Base-by-base conservation (phyloP, 139 green algal species). In the Chlorella sp. region DNA sequence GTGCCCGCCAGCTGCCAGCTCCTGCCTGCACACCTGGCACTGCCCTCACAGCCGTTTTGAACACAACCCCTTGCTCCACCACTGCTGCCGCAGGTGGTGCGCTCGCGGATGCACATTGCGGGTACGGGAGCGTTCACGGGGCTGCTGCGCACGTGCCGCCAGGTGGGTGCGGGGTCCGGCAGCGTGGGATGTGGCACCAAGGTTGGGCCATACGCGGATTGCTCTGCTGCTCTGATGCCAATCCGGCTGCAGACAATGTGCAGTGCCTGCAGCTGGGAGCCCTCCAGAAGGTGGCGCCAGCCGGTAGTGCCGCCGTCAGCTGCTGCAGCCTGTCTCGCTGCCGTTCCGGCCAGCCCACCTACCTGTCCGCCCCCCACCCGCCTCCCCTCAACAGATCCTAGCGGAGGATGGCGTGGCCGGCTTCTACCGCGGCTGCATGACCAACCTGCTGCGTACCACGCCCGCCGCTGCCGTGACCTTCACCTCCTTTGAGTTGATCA, bases 381-480 rank as follows among this genome's bases (percentile, higher is more conserved):
- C 70, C 38, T 51, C 12, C 23, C 20, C 47, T n/a, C 55, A 63
- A 72, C 85, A 90, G 83, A 90, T 94, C n/a, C 73, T 84, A 21
- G n/a, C 56, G 18, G 91, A 95, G 55, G 94, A 94, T 36, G 92
- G 95, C 6, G 30, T 94, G 0, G 69, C 28, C 2, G 94, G 90
- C 9, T 97, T 97, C 76, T 97, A 98, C 86, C 85, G 92, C 12
- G 96, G 96, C 30, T 98, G 94, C 73, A 82, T 81, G 9, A 97
- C 96, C 6, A 99, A 99, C 91, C 92, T 99, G 56, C 36, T 98
- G 70, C 90, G 97, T 21, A 99, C 97, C 21, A 99, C 96, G 2
- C 97, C 97, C 21, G 96, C 97, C 15, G 97, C 97, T 28, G 97
- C 98, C 16, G 93, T 99, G 38, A 99, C 97, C 16, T 99, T 99